phyloP scores from a whole-genome alignment of 345 rosid species.

The Heritiera littoralis region DNA sequence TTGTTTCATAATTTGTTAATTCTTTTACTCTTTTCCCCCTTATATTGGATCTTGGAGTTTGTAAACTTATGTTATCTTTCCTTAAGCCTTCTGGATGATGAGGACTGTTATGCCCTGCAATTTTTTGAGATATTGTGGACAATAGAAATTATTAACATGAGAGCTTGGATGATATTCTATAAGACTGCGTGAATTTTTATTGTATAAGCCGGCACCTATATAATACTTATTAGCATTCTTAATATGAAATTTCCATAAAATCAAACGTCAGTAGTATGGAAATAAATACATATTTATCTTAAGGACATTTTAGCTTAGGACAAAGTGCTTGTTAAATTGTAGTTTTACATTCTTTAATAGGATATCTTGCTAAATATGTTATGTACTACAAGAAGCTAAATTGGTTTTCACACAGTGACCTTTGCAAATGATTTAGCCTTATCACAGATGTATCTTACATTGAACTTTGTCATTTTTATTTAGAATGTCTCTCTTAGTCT shows the following conservation, averaged over 20 bases:
- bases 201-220: neutral
- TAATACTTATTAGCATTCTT: neutral
- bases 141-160: neutral
- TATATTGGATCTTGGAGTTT: conserved; percentile 8
- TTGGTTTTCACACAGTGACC: conserved; percentile 6
- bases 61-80: neutral
- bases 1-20: neutral
- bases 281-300: neutral
- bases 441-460: neutral
- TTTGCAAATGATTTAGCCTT: neutral
- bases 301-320: neutral
- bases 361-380: neutral
- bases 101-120: neutral
- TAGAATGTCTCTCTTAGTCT: neutral
- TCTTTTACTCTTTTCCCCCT: neutral
- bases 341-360: neutral
- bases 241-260: neutral
- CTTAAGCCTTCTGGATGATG: neutral
- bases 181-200: neutral
- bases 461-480: neutral
- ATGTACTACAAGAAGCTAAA: neutral
- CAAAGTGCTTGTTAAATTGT: neutral
- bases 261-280: neutral
- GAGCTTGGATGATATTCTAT: neutral
- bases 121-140: neutral